Base-by-base conservation (phyloP, 208 protist genomes). In the Tritrichomonas foetus region DNA sequence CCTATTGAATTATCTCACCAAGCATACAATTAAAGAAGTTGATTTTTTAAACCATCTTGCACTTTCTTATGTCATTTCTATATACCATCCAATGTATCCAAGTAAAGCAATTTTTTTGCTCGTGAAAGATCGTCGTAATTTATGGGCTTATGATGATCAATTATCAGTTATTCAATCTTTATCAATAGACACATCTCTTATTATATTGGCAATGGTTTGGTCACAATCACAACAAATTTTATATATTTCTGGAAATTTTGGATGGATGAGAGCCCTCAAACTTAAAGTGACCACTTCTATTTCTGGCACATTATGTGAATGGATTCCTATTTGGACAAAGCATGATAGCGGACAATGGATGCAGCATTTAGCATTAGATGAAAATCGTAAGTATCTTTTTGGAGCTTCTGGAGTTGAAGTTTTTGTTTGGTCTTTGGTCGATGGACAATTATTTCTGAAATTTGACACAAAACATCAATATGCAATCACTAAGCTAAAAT, bases 201-300 rank as follows among this genome's bases (percentile, higher is more conserved):
- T 89, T 39, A 57, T 89, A 41, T 47, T 89, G 9, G 33, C 78
- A 44, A 57, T 47, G 3, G 78, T 57, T 57, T 89, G 47, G 41
- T 89, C 78, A 33, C 47, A 57, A 36, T 1, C 22, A 49, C 53
- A 33, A 61, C 78, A 89, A 61, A 89, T 53, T 20, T 89, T 89
- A 89, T 89, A 53, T 47, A 36, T 89, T 22, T 89, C 78, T 57
- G 78, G 78, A 57, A 53, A 89, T 61, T 89, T 89, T 89, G 78
- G 78, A 57, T 89, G 78, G 78, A n/a, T 89, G 20, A 25, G 78
- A 41, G 44, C 41, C 14, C 57, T 89, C 53, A 89, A 49, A 53
- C 39, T 89, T 11, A 30, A 89, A 57, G 47, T 89, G 11, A 57
- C 44, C 53, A 57, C 25, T 14, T 57, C 78, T 57, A 57, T 89